These are phyloP conservation scores for Talaromyces trachyspermus DNA, from an alignment of 495 filamentous ascomycete genomes.

Conservation along the genomic window DNA sequence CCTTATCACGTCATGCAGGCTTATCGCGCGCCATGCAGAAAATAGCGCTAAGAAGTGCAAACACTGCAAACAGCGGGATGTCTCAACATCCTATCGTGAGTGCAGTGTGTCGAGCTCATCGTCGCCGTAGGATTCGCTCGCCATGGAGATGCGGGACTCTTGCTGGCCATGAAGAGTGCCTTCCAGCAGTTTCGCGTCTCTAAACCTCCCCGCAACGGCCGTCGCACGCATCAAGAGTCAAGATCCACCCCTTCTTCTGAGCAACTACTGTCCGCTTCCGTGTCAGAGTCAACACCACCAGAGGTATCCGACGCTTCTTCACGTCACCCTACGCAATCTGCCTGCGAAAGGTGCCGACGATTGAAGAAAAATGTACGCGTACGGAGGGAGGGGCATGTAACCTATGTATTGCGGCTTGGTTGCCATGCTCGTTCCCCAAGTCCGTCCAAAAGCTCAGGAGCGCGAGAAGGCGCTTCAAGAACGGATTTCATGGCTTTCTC, in stretches of 20 bases:
- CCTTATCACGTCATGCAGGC: no score
- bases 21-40: neutral
- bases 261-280: neutral
- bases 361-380: slow-evolving; percentile 19
- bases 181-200: slow-evolving; percentile 12
- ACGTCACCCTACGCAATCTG: slow-evolving; percentile 10
- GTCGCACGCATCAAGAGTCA: neutral
- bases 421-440: slow-evolving; percentile 13
- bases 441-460: slow-evolving; percentile 7
- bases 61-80: neutral
- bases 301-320: neutral
- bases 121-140: no score
- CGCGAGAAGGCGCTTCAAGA: slow-evolving; percentile 12
- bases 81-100: no score
- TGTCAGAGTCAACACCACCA: neutral
- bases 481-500: slow-evolving; percentile 13
- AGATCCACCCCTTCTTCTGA: no score
- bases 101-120: no score
- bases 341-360: slow-evolving; percentile 18
- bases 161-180: slow-evolving; percentile 9
- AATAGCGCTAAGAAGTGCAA: neutral
- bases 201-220: slow-evolving; percentile 2
- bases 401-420: slow-evolving; percentile 10
- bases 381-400: slow-evolving; percentile 11
- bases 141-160: neutral